Base-by-base conservation (phyloP, 805 yeast species). In the Wickerhamomyces kurtzmanii region DNA sequence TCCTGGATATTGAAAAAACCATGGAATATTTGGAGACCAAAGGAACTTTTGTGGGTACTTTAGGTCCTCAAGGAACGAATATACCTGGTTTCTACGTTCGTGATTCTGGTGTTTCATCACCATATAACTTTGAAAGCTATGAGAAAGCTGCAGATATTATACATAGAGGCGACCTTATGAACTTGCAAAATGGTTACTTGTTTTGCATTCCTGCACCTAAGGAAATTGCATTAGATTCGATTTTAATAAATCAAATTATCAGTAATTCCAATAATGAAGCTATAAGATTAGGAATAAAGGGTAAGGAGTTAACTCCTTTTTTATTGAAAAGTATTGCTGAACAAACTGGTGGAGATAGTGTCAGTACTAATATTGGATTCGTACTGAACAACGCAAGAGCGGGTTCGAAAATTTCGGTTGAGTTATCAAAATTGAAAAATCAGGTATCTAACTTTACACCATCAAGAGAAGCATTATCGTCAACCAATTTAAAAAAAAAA, bases 11-110 rank as follows among this genome's bases (percentile, higher is more conserved):
- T 30, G 73, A 67, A 8, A 63, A 79, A 37, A 86, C 96, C 0
- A 62, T 84, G 66, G 96, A 85, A 49, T 83, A 77, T 45, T 59
- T 85, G 29, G 96, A 85, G 50, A 85, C 96, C 1, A 86, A 84
- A 52, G 96, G 96, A 10, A 94, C 85, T 1, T 79, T 78, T 41
- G 94, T 85, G 7, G 69, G 78, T 5, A 85, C 95, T 0, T 55
- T 53, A 33, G 75, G 77, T 10, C 68, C 69, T 6, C 40, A 39
- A 9, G 71, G 72, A 0, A 53, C 68, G 4, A 57, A 62, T 20
- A 61, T 85, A 14, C 96, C 96, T 0, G 95, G 95, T 0, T 85
- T 85, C 42, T 85, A 78, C 51, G 68, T 82, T 14, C 57, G 83
- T 24, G 82, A 79, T 35, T 79, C 93, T 1, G 87, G 89, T 2